These are phyloP conservation scores for Venturia carpophila DNA, from an alignment of 2,329 filamentous ascomycete species.

Conservation along the genomic window DNA sequence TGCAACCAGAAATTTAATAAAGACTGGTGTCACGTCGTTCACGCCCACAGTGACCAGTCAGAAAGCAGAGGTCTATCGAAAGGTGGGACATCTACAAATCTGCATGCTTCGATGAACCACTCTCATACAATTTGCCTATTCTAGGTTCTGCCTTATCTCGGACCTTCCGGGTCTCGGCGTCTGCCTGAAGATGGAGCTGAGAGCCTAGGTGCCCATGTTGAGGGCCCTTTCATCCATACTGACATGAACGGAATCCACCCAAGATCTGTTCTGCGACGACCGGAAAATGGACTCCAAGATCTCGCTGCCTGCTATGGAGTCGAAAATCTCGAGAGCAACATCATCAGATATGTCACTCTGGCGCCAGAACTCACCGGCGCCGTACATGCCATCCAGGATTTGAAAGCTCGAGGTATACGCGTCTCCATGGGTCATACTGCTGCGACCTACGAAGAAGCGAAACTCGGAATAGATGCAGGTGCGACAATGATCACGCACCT, in stretches of 20 bases:
- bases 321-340: conserved; percentile 50
- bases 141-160: conserved; percentile 63
- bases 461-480: conserved; percentile 61
- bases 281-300: conserved; percentile 53
- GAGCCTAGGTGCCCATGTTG: conserved; percentile 81
- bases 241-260: conserved; percentile 85
- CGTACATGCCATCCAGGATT: conserved; percentile 61
- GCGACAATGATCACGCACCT: conserved; percentile 87
- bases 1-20: conserved; percentile 63
- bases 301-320: conserved; percentile 65
- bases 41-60: conserved; percentile 80
- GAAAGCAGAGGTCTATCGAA: conserved; percentile 70
- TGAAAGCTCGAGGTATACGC: conserved; percentile 59
- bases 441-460: conserved; percentile 75
- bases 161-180: conserved; percentile 57
- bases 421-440: conserved; percentile 82
- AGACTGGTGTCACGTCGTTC: conserved; percentile 82
- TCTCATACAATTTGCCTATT: too few species aligned
- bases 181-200: conserved; percentile 65
- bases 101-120: too few species aligned
- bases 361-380: conserved; percentile 68
- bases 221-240: conserved; percentile 79
- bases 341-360: conserved; percentile 73
- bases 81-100: conserved; percentile 24
- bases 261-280: conserved; percentile 59